Conservation (phyloP, 257 asterid species). For the Nicotiana sylvestris region DNA sequence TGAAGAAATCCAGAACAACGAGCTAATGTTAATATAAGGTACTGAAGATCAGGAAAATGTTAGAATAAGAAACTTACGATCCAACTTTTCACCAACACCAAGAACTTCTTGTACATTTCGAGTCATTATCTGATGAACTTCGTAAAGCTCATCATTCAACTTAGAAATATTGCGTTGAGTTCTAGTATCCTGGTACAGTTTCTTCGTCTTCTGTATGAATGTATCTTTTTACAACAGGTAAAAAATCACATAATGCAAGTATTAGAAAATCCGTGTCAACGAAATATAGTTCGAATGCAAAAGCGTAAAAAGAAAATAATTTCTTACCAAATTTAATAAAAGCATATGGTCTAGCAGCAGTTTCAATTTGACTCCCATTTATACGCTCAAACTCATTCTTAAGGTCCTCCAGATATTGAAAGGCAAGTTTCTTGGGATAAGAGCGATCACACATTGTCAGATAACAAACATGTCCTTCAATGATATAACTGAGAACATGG, state of each 20-base stretch:
- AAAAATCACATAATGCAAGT: constrained; percentile 13
- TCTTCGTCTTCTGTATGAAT: constrained; percentile 88
- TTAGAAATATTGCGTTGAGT: constrained; percentile 82
- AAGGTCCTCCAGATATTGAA: constrained; percentile 91
- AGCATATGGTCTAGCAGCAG: constrained; percentile 98
- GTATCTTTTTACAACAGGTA: constrained; percentile 46
- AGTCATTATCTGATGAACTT: constrained; percentile 99
- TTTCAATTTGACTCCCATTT: constrained; percentile 84
- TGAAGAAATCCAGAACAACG: background rate
- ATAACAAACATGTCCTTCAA: constrained; percentile 93
- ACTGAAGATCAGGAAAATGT: background rate
- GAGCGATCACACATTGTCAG: constrained; percentile 96
- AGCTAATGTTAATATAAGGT: background rate
- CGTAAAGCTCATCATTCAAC: constrained; percentile 95
- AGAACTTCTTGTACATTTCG: constrained; percentile 99
- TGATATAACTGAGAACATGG: constrained; percentile 57
- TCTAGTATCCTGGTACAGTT: constrained; percentile 91
- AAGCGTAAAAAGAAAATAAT: constrained; percentile 11
- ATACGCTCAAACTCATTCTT: constrained; percentile 89
- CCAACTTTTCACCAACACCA: constrained; percentile 98
- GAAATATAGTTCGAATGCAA: background rate
- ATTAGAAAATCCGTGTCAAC: background rate
- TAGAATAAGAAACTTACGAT: constrained; percentile 56
- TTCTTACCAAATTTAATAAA: constrained; percentile 85
- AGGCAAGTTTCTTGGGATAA: constrained; percentile 93